Evolutionary conservation across 371 early-diverging fungal species (phyloP).

Genomic region (Rhizopus delemar): DNA sequence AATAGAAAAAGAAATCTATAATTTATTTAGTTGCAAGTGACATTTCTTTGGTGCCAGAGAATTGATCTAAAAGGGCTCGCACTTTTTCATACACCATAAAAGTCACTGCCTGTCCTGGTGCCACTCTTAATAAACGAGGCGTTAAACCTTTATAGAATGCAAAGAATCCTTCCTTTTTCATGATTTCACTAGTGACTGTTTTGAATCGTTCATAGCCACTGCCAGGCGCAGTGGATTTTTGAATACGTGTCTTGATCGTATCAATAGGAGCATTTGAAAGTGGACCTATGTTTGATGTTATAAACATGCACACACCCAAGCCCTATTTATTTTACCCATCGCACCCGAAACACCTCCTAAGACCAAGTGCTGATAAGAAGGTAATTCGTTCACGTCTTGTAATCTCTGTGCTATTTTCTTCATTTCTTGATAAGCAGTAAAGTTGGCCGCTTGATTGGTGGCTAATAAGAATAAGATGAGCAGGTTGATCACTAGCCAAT

Average conservation of each 20-base stretch:
- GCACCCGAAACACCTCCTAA: slow-evolving; percentile 96
- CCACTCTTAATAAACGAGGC: slow-evolving; percentile 90
- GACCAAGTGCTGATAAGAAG: slow-evolving; percentile 88
- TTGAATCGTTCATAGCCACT: slow-evolving; percentile 83
- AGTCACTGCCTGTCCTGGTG: slow-evolving; percentile 87
- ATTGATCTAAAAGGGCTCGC: slow-evolving; percentile 28
- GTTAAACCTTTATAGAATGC: slow-evolving; percentile 97
- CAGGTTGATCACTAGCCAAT: not conserved
- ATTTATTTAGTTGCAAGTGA: not conserved
- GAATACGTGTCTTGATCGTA: slow-evolving; percentile 98
- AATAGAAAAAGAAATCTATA: not conserved
- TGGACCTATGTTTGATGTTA: slow-evolving; percentile 57
- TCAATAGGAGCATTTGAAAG: slow-evolving; percentile 96
- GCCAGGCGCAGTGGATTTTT: slow-evolving; percentile 75
- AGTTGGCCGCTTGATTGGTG: slow-evolving; percentile 99
- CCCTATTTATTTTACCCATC: slow-evolving; percentile 57
- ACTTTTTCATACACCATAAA: slow-evolving; percentile 89
- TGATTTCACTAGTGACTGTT: slow-evolving; percentile 68
- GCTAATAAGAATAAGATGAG: slow-evolving; percentile 45
- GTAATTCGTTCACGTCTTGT: slow-evolving; percentile 82
- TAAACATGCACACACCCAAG: no score
- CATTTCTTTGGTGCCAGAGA: no score
- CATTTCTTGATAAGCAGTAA: slow-evolving; percentile 94
- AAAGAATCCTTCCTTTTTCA: slow-evolving; percentile 86
- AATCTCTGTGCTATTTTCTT: slow-evolving; percentile 67